Evolutionary conservation across 768 basidiomycete genomes (phyloP).

Genomic region (Boletus speciosus): DNA sequence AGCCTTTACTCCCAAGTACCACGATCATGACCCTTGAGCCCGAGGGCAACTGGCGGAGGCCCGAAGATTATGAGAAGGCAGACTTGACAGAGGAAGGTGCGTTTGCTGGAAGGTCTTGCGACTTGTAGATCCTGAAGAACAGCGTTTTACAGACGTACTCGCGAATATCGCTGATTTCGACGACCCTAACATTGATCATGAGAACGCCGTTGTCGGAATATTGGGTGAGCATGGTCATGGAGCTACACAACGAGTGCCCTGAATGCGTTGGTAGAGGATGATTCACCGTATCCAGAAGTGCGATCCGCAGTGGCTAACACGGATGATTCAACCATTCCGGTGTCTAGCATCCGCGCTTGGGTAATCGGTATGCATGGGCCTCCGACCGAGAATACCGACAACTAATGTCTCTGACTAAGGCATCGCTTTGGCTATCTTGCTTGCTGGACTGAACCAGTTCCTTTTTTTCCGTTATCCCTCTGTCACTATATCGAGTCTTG

Average conservation of each 20-base stretch:
- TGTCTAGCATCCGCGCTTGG: slow-evolving; percentile 58
- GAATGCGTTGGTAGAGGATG: slow-evolving; percentile 46
- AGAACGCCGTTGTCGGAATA: slow-evolving; percentile 10
- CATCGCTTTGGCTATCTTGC: slow-evolving; percentile 50
- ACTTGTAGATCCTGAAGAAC: neutral
- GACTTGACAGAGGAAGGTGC: slow-evolving; percentile 7
- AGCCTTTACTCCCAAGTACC: neutral
- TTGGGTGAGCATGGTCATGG: slow-evolving; percentile 13
- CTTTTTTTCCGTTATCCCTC: slow-evolving; percentile 69
- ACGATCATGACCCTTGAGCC: slow-evolving; percentile 14
- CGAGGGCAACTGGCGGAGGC: neutral
- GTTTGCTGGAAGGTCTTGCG: neutral
- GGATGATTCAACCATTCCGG: slow-evolving; percentile 65
- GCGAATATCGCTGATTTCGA: slow-evolving; percentile 24
- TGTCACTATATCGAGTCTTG: slow-evolving; percentile 41
- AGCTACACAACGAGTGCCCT: slow-evolving; percentile 10
- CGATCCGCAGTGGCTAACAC: slow-evolving; percentile 72
- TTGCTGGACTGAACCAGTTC: slow-evolving; percentile 76
- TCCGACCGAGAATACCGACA: no score
- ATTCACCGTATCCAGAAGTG: slow-evolving; percentile 84
- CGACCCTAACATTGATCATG: slow-evolving; percentile 36
- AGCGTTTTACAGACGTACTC: neutral
- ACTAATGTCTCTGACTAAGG: slow-evolving; percentile 13
- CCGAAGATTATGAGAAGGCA: slow-evolving; percentile 15
- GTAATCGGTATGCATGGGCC: slow-evolving; percentile 38